Evolutionary conservation across 2,329 filamentous ascomycete genomes (phyloP), one percentile per base, ranked within the genome.

Genomic region (Paracorniculantispora psalliotae): DNA sequence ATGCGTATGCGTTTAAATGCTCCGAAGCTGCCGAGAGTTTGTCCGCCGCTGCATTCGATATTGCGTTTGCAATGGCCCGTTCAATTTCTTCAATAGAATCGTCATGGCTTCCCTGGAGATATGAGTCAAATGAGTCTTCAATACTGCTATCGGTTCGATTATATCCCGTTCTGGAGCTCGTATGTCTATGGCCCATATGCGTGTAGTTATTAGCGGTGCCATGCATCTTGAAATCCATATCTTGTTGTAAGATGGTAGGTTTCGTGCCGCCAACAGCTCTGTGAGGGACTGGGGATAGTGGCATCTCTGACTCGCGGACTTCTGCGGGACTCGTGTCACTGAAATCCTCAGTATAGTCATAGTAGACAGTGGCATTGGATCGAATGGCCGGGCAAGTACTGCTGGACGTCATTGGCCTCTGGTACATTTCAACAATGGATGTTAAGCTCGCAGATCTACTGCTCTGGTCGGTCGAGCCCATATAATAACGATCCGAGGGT

Each of bases 271-370:
- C 63, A 15, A 63, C 65, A n/a, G 61, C 60, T 51, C 69, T 65
- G 35, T 65, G 63, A 4, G 67, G 69, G 35, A 70, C 67, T 3
- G 74, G 73, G 6, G 68, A 71, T 10, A 74, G 57, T 17, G 72
- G 67, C 19, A 64, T 56, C 12, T 54, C 58, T 30, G 61, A 37
- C 4, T 64, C 59, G 5, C 60, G 41, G 8, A 64, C 51, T 7
- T 52, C 64, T 30, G 66, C 25, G 10, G 15, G 60, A 21, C 61
- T 59, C 19, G 65, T 67, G 47, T 66, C 70, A 19, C 80, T 77
- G 54, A 82, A 82, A 3, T 74, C 76, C 62, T 82, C 80, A 19
- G 73, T 78, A 64, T 82, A 82, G 64, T 83, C 80, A 61, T 82
- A 82, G 64, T 81, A 82, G 41, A 77, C 72, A 46, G 77, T 71